Evolutionary conservation across 192 early-diverging fungal species (phyloP).

Genomic region (Coemansia sp.): DNA sequence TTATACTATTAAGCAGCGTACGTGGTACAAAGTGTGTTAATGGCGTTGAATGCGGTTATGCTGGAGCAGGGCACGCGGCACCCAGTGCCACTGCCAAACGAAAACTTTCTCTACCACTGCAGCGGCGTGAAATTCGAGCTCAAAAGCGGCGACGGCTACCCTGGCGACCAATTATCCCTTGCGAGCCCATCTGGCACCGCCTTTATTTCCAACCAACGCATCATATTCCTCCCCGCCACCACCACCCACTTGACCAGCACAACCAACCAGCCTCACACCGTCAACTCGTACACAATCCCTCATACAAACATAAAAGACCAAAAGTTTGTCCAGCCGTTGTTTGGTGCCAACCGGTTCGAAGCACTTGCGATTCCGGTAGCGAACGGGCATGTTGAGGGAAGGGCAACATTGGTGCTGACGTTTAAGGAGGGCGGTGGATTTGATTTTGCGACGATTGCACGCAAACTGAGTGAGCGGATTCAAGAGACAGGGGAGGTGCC

Average conservation of each 20-base stretch:
- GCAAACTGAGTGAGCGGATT: constrained; percentile 38
- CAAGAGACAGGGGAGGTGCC: constrained; percentile 38
- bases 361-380: constrained; percentile 19
- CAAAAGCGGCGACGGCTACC: constrained; percentile 36
- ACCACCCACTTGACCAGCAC: constrained; percentile 36
- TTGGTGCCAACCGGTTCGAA: constrained; percentile 45
- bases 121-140: constrained; percentile 53
- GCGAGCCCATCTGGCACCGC: constrained; percentile 35
- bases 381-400: constrained; percentile 16
- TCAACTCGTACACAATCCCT: constrained; percentile 44
- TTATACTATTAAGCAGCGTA: too few species aligned
- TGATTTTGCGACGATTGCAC: constrained; percentile 43
- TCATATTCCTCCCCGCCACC: constrained; percentile 30
- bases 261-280: neutral
- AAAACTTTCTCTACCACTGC: constrained; percentile 55
- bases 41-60: constrained; percentile 51
- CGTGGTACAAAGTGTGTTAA: too few species aligned
- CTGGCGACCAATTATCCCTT: constrained; percentile 20
- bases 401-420: constrained; percentile 21
- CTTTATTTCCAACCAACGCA: constrained; percentile 51
- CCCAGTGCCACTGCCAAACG: constrained; percentile 41
- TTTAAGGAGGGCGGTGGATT: constrained; percentile 53
- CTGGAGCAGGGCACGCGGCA: constrained; percentile 39
- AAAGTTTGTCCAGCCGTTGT: constrained; percentile 40
- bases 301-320: constrained; percentile 26